Percentiles rank a stretch among this genome's conserved stretches.
phyloP scores from a whole-genome alignment of 768 basidiomycete species.

The Hypholoma sublateritium region DNA sequence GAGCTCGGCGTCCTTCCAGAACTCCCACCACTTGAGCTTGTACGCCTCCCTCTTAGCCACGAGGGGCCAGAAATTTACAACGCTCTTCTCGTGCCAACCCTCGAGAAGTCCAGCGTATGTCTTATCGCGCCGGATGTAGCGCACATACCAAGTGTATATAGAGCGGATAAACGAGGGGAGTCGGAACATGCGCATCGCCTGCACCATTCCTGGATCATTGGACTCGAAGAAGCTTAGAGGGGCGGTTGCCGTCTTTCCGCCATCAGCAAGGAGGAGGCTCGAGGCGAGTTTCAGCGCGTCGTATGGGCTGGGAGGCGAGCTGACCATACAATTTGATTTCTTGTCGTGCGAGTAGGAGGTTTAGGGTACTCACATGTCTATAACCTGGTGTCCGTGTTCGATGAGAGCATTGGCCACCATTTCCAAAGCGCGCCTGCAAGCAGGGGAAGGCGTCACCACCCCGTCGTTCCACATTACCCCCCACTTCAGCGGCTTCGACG shows the following conservation, averaged over 20 bases:
- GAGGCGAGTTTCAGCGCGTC: constrained; percentile 53
- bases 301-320: constrained; percentile 46
- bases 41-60: constrained; percentile 47
- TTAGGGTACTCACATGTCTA: constrained; percentile 38
- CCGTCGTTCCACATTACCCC: constrained; percentile 68
- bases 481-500: constrained; percentile 42
- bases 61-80: constrained; percentile 46
- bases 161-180: constrained; percentile 47
- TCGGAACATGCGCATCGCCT: constrained; percentile 37
- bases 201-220: constrained; percentile 47
- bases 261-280: constrained; percentile 52
- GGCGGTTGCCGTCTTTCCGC: constrained; percentile 35
- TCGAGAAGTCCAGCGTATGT: constrained; percentile 55
- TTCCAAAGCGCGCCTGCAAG: constrained; percentile 54
- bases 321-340: constrained; percentile 8
- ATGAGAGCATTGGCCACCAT: constrained; percentile 43
- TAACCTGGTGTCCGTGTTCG: constrained; percentile 47
- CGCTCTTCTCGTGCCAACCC: constrained; percentile 41
- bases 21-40: constrained; percentile 41
- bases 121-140: constrained; percentile 50
- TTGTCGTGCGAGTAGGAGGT: too few species aligned
- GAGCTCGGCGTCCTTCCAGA: constrained; percentile 38
- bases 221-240: constrained; percentile 40
- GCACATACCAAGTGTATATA: constrained; percentile 50
- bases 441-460: constrained; percentile 57